Percentiles rank a stretch among this genome's conserved stretches.
phyloP scores from a whole-genome alignment of 2,329 filamentous ascomycete genomes.

The Penicillium psychrosexuale region DNA sequence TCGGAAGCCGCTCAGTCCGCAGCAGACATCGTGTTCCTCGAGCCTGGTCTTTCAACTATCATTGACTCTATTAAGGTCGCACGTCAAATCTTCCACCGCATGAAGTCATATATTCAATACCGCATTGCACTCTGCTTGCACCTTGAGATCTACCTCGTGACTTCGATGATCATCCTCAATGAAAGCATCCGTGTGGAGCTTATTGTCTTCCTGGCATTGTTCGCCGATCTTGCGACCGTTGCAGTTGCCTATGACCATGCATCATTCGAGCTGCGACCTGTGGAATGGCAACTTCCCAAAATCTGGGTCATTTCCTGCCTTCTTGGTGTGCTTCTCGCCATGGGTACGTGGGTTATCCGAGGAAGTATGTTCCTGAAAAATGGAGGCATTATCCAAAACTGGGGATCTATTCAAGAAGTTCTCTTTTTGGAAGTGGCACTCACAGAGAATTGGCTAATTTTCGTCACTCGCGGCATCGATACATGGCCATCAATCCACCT shows the following conservation, averaged over 20 bases:
- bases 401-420: conserved; percentile 70
- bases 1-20: conserved; percentile 71
- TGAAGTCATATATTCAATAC: conserved; percentile 76
- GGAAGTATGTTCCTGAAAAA: conserved; percentile 66
- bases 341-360: conserved; percentile 71
- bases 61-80: conserved; percentile 71
- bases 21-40: conserved; percentile 71
- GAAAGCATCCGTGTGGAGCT: conserved; percentile 71
- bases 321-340: conserved; percentile 65
- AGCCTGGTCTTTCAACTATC: conserved; percentile 67
- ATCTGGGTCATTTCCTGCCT: conserved; percentile 66
- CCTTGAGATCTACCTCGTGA: conserved; percentile 72
- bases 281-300: conserved; percentile 79
- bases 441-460: conserved; percentile 95
- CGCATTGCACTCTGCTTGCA: conserved; percentile 72
- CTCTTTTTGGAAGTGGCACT: conserved; percentile 88
- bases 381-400: conserved; percentile 72
- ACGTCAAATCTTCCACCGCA: conserved; percentile 72
- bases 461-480: conserved; percentile 80
- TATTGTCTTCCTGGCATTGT: conserved; percentile 75
- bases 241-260: conserved; percentile 80
- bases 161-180: conserved; percentile 76
- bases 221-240: conserved; percentile 76
- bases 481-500: conserved; percentile 73
- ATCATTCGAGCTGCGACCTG: conserved; percentile 71